Evolutionary conservation across 352 stramenopile species (phyloP), one percentile per base, ranked within the genome.

Genomic region (Phytopythium chamaehyphon): DNA sequence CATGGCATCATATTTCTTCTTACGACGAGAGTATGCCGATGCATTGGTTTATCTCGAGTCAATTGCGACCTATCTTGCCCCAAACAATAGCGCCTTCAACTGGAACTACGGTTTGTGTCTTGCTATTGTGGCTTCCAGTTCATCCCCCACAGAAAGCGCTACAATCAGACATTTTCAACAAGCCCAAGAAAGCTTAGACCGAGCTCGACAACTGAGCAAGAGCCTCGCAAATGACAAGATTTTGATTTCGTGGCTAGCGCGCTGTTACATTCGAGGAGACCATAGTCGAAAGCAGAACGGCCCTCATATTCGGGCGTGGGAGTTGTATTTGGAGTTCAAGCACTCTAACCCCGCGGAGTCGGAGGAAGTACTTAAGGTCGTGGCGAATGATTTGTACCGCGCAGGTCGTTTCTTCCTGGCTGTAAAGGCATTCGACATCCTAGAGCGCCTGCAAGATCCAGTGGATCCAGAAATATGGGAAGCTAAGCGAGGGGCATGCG

Each of bases 51-150:
- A 90, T 57, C 39, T 92, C 33, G 83, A 61, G 28, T 89, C 78
- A 2, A 88, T 90, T 31, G 55, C 62, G 10, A 62, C 66, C 51
- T 88, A 86, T 51, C 58, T 88, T 46, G 49, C 60, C 26, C 33
- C 46, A 22, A 42, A 6, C 9, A 59, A 49, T 38, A 57, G 62
- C 5, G 64, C 72, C 3, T 92, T 92, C 62, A 88, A 92, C 60
- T 90, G 76, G 76, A 92, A 92, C 56, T 88, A 88, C 54, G 81
- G 76, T 2, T 28, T 88, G 15, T 72, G 72, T 3, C 56, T 92
- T 10, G 81, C 75, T n/a, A 64, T 70, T 1, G 51, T 57, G 1
- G 78, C 73, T 2, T 57, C 64, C 3, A 18, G 18, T 15, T 26
- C 46, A 16, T 16, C 6, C 10, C 22, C 43, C 24, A 49, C 26